Conservation (phyloP, 352 stramenopile species). For the Globisporangium paroecandrum region DNA sequence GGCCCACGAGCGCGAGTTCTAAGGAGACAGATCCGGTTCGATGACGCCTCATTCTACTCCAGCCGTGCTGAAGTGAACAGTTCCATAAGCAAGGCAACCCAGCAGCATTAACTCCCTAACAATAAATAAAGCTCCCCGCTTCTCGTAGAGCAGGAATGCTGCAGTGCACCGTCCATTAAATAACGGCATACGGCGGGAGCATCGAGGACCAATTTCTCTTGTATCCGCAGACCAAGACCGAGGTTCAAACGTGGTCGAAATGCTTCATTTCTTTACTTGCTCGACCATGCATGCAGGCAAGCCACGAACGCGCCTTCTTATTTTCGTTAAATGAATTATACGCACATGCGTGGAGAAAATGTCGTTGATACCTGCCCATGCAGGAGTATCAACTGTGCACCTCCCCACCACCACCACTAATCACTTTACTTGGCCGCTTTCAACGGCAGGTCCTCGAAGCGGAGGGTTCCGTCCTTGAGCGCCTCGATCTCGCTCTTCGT, state of each 20-base stretch:
- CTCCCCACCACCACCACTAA: background rate
- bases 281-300: background rate
- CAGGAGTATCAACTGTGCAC: background rate
- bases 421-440: slow-evolving; percentile 23
- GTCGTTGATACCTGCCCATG: background rate
- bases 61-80: background rate
- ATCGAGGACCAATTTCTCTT: no score
- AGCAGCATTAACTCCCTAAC: background rate
- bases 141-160: no score
- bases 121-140: no score
- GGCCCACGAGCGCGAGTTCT: slow-evolving; percentile 89
- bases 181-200: no score
- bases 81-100: background rate
- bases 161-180: background rate
- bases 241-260: background rate
- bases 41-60: background rate
- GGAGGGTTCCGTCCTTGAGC: slow-evolving; percentile 66
- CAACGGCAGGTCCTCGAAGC: slow-evolving; percentile 51
- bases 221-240: background rate
- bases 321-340: background rate
- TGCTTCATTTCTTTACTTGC: background rate
- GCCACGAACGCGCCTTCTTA: background rate
- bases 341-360: background rate
- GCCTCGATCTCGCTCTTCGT: slow-evolving; percentile 78
- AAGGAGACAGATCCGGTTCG: slow-evolving; percentile 7